These are phyloP conservation scores for Paragyromitra xinjiangensis DNA, from an alignment of 495 filamentous ascomycete species.

Conservation along the genomic window DNA sequence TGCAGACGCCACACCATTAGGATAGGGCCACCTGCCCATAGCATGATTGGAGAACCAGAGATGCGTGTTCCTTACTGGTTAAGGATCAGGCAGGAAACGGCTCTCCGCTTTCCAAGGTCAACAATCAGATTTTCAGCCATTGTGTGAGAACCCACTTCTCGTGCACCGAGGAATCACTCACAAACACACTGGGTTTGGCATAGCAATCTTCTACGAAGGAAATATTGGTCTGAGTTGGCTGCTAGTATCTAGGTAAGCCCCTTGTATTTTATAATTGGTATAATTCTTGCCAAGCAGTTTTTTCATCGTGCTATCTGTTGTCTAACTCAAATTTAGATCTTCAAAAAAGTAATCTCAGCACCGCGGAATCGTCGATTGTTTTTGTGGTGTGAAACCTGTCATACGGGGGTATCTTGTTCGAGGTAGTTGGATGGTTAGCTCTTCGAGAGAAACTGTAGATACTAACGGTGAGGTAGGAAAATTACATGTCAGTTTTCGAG, in stretches of 20 bases:
- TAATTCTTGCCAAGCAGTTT: neutral
- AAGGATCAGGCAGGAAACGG: neutral
- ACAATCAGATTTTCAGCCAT: neutral
- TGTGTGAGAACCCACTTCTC: neutral
- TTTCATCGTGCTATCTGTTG: neutral
- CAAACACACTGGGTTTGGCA: neutral
- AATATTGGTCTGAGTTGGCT: neutral
- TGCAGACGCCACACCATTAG: neutral
- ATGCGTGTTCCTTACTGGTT: neutral
- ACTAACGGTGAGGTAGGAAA: neutral
- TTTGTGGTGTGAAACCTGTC: neutral
- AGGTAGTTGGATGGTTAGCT: neutral
- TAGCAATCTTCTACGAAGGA: neutral
- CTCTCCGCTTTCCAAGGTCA: neutral
- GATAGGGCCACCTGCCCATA: neutral
- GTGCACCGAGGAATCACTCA: neutral
- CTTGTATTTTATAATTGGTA: neutral
- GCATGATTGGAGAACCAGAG: neutral
- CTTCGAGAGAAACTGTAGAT: neutral
- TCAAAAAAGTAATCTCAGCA: neutral
- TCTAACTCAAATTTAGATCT: neutral
- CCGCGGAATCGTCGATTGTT: neutral
- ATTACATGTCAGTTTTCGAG: neutral
- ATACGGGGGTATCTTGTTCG: neutral
- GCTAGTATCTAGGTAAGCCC: neutral